A percentile compares a stretch with the other conserved stretches of the same genome.
phyloP scores from a whole-genome alignment of 805 yeast species.

The Spathaspora gorwiae region DNA sequence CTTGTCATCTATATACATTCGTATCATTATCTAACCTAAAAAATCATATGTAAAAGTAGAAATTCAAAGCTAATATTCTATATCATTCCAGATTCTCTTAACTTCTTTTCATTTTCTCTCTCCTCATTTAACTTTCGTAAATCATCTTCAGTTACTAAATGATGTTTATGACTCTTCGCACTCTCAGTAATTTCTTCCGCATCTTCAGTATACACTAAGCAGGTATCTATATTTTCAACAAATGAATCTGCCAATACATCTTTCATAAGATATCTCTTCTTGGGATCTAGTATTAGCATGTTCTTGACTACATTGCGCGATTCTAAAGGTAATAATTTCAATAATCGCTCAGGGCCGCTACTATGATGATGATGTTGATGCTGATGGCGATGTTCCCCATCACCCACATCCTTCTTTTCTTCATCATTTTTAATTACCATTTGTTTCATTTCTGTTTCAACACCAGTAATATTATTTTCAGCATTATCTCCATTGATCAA shows the following conservation, averaged over 20 bases:
- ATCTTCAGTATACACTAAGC: constrained; percentile 28
- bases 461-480: not conserved
- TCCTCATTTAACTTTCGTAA: constrained; percentile 35
- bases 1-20: not conserved
- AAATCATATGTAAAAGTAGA: not conserved
- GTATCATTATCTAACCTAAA: too few relatives aligned
- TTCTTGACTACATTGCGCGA: constrained; percentile 56
- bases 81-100: constrained; percentile 17
- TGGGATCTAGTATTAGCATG: constrained; percentile 63
- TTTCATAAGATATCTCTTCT: constrained; percentile 52
- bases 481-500: not conserved
- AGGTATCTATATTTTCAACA: constrained; percentile 51
- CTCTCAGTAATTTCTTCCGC: constrained; percentile 7
- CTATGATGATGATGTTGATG: not conserved
- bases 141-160: constrained; percentile 65
- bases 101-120: constrained; percentile 20
- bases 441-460: not conserved
- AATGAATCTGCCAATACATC: constrained; percentile 57
- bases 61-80: not conserved
- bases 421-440: not conserved
- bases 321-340: constrained; percentile 65
- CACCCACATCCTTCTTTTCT: constrained; percentile 6
- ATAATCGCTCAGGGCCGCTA: constrained; percentile 66
- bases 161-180: constrained; percentile 53
- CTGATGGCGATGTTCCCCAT: constrained; percentile 1